Base-by-base conservation (phyloP, 495 filamentous ascomycete genomes). In the Sporormia fimetaria region DNA sequence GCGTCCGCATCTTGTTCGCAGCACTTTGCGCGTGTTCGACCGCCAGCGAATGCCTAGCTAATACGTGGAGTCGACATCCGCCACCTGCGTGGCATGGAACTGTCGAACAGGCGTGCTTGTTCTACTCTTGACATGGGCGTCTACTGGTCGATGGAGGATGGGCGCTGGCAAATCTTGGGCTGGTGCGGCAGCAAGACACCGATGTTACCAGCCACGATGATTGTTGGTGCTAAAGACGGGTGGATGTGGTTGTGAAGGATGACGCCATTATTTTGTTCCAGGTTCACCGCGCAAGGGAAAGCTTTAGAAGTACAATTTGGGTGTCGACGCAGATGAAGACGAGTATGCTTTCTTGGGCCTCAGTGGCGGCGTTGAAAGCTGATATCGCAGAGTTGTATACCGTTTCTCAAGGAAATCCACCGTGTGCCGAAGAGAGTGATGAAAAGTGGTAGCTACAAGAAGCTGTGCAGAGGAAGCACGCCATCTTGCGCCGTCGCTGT, bases 331-430 rank as follows among this genome's bases (percentile, higher is more conserved):
- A 51, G 48, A 51, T 29, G 49, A n/a, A 48, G 49, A 47, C 49
- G 49, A 43, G 44, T 43, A 42, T 39, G 40, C 31, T 37, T 35
- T 33, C 29, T 20, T 22, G 41, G 40, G 30, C 39, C 23, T 39
- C 36, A 33, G 32, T 38, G 27, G 43, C 42, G 30, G 44, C 35
- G 38, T 37, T 37, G 33, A 45, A 20, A 39, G 35, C 33, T 44
- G 36, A 48, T 40, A 48, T 31, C 49, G 44, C 40, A 33, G 33
- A 24, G 42, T 37, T 46, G 49, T 32, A n/a, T 40, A 46, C 48
- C 49, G 45, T 41, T 46, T 54, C 41, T 54, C 41, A 49, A 54
- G 51, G 51, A 54, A 54, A 54, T 49, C 51, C 51, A 54, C 51
- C 51, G 51, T 32, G 41, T 43, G 45, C 41, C 41, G 41, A 36